Evolutionary conservation across 495 filamentous ascomycete species (phyloP).

Genomic region (Halenospora varia): DNA sequence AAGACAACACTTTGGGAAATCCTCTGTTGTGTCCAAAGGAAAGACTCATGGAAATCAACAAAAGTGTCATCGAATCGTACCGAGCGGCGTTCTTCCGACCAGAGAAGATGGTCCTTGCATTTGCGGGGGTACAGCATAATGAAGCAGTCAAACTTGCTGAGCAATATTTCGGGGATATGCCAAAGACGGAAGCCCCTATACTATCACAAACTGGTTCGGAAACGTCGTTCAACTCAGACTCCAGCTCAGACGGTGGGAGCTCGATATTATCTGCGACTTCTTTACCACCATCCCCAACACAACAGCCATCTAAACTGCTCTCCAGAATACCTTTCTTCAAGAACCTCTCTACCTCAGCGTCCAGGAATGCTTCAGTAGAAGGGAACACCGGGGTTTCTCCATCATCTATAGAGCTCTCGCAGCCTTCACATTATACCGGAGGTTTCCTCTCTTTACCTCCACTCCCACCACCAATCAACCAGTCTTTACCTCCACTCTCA

Average conservation of each 20-base stretch:
- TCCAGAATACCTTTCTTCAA: constrained; percentile 93
- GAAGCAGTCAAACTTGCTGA: constrained; percentile 77
- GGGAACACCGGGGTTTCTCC: constrained; percentile 37
- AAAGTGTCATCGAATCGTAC: constrained; percentile 71
- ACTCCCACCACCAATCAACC: constrained; percentile 70
- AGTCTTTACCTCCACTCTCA: constrained; percentile 74
- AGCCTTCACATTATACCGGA: constrained; percentile 85
- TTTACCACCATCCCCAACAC: constrained; percentile 36
- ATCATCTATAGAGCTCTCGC: constrained; percentile 51
- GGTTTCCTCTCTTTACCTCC: constrained; percentile 83
- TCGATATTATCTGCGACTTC: constrained; percentile 40
- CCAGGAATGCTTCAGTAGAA: constrained; percentile 54
- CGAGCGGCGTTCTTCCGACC: constrained; percentile 80
- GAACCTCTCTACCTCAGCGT: constrained; percentile 72
- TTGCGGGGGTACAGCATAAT: constrained; percentile 83
- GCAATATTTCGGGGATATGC: constrained; percentile 90
- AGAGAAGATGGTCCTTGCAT: constrained; percentile 88
- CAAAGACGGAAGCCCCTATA: constrained; percentile 41
- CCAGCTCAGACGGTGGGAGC: constrained; percentile 28
- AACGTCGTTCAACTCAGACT: constrained; percentile 48
- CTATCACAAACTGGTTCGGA: constrained; percentile 54
- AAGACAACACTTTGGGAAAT: constrained; percentile 92
- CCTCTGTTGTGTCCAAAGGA: constrained; percentile 89
- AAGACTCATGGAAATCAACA: constrained; percentile 71
- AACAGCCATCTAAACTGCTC: constrained; percentile 57